phyloP scores from a whole-genome alignment of 495 filamentous ascomycete species.

The Neurospora sp. region DNA sequence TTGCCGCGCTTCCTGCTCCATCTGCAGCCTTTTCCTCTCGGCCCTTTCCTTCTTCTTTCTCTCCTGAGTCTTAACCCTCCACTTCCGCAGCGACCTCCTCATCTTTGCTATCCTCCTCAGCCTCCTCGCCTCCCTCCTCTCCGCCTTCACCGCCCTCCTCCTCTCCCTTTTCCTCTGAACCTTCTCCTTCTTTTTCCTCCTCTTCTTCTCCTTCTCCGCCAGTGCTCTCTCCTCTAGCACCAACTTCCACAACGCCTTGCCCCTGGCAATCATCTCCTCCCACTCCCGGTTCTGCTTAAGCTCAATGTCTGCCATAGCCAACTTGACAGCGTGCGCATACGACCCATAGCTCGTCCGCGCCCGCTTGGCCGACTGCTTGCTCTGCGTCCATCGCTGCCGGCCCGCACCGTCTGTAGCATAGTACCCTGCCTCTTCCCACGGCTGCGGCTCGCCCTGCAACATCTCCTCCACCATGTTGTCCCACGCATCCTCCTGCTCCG shows the following conservation, averaged over 20 bases:
- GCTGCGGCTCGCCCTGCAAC: constrained; percentile 17
- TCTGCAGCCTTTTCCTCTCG: not conserved
- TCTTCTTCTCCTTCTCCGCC: constrained; percentile 29
- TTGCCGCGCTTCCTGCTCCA: not conserved
- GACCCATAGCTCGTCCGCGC: constrained; percentile 2
- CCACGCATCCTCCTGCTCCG: constrained; percentile 2
- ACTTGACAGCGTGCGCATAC: not conserved
- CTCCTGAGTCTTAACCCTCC: not conserved
- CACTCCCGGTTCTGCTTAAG: constrained; percentile 10
- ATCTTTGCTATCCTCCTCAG: not conserved
- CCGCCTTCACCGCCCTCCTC: constrained; percentile 2
- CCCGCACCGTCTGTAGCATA: not conserved
- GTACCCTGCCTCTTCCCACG: not conserved
- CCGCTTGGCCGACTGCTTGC: constrained; percentile 13
- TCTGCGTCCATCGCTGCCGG: not conserved
- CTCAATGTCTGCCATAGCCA: constrained; percentile 9
- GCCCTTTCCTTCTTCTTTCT: not conserved
- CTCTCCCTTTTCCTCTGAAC: constrained; percentile 6
- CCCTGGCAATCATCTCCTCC: constrained; percentile 26
- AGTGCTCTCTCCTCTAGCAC: constrained; percentile 36
- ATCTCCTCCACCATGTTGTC: constrained; percentile 15
- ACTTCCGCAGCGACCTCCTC: not conserved
- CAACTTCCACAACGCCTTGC: constrained; percentile 36
- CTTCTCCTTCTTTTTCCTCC: not conserved
- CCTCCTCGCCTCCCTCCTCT: not conserved